These are phyloP conservation scores for Forsythia viridissima DNA, from an alignment of 257 asterid genomes.

Conservation along the genomic window DNA sequence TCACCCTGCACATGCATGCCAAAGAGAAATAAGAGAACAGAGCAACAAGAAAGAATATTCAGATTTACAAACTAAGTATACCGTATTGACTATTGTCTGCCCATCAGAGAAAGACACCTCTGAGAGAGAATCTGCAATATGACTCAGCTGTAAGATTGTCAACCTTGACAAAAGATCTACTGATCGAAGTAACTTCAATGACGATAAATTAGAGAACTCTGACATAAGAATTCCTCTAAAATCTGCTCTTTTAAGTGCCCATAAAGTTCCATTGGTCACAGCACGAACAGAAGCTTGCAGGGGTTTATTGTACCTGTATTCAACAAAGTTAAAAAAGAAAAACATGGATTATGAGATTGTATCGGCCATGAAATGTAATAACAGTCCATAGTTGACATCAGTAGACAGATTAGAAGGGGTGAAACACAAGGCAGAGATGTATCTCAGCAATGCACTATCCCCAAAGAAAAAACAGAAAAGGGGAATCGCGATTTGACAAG, in stretches of 20 bases:
- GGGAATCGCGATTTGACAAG: too few species aligned
- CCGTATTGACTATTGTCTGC: constrained; percentile 69
- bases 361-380: background rate
- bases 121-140: constrained; percentile 83
- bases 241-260: constrained; percentile 96
- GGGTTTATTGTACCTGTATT: constrained; percentile 93
- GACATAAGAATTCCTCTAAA: constrained; percentile 95
- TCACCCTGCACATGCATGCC: constrained; percentile 49
- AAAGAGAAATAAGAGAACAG: constrained; percentile 25
- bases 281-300: constrained; percentile 98
- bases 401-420: background rate
- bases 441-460: background rate
- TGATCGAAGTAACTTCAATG: constrained; percentile 88
- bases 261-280: constrained; percentile 82
- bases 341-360: constrained; percentile 13
- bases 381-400: constrained; percentile 1
- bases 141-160: constrained; percentile 93
- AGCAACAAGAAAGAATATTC: constrained; percentile 11
- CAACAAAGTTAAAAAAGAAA: constrained; percentile 20
- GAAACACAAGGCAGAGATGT: background rate
- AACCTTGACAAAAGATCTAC: constrained; percentile 91
- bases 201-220: constrained; percentile 85
- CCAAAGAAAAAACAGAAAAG: background rate
- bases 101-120: constrained; percentile 78
- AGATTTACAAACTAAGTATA: constrained; percentile 28